Evolutionary conservation across 73 alveolate species (phyloP), one percentile per base, ranked within the genome.

Genomic region (Loxodes magnus): DNA sequence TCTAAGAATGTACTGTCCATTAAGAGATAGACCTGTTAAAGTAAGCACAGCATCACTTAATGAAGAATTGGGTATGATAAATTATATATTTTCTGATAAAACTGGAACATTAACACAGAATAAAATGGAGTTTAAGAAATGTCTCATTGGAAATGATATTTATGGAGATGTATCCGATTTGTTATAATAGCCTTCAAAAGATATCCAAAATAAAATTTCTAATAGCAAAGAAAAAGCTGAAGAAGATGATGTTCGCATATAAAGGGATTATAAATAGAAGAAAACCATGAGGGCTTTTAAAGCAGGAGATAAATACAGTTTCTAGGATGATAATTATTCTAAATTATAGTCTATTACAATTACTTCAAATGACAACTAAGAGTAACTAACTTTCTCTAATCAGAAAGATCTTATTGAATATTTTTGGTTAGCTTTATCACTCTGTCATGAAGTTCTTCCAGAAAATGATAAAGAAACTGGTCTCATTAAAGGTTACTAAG

Each of bases 401-500:
- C 59, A 46, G 27, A 46, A 23, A 1, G 52, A 46, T 1, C 2
- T 2, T 0, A 10, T 55, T 9, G 38, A 38, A 17, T 77, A 67
- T 14, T 50, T 71, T 38, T 15, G 75, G 35, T 56, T 64, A 42
- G 53, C 74, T 5, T 50, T 84, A 14, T 33, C 87, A 16, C 29
- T 73, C 9, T 77, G 88, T 26, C 96, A 84, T 57, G 77, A 79
- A 41, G 79, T 93, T 29, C 24, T 75, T 34, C 75, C 85, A 9
- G 84, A 85, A 35, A 44, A 25, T 19, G 51, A 23, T 17, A 56
- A 67, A 14, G 59, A 82, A 51, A 43, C 84, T 67, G 51, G 39
- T 20, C 56, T 34, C n/a, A 19, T 56, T 3, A 56, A 56, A n/a
- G n/a, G n/a, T 17, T 79, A 74, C 48, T 29, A 67, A 35, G 93